Evolutionary conservation across 768 basidiomycete genomes (phyloP).

Genomic region (Lentinula raphanica): DNA sequence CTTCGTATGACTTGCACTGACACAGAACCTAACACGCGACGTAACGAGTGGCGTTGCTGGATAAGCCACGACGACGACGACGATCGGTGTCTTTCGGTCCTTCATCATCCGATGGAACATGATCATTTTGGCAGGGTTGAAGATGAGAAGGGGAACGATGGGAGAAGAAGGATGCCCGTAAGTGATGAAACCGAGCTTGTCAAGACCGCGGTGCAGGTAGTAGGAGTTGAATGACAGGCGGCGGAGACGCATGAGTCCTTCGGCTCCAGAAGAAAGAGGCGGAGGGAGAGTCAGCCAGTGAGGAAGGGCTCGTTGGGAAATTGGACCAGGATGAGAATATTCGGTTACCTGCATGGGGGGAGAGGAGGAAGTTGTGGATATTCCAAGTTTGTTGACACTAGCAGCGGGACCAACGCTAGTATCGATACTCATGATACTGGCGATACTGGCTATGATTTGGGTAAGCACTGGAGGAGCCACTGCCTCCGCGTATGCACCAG

Average conservation of each 20-base stretch:
- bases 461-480: constrained; percentile 89
- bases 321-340: constrained; percentile 61
- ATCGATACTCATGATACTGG: constrained; percentile 89
- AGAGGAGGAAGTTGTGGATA: constrained; percentile 18
- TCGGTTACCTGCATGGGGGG: constrained; percentile 20
- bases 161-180: constrained; percentile 90
- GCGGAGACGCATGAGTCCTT: constrained; percentile 77
- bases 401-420: neutral
- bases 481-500: constrained; percentile 82
- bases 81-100: constrained; percentile 71
- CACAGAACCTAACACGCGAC: constrained; percentile 86
- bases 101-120: constrained; percentile 89
- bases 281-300: constrained; percentile 75
- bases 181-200: constrained; percentile 94
- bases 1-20: constrained; percentile 94
- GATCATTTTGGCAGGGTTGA: constrained; percentile 91
- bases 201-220: constrained; percentile 81
- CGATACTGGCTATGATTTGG: constrained; percentile 90
- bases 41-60: constrained; percentile 88
- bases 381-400: neutral
- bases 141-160: constrained; percentile 88
- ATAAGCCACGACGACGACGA: constrained; percentile 87
- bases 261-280: constrained; percentile 70
- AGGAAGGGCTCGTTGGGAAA: constrained; percentile 59
- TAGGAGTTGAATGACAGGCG: constrained; percentile 93